A percentile compares a stretch with the other conserved stretches of the same genome.
Evolutionary conservation across 495 filamentous ascomycete species (phyloP).

Genomic region (Penicillium bovifimosum): DNA sequence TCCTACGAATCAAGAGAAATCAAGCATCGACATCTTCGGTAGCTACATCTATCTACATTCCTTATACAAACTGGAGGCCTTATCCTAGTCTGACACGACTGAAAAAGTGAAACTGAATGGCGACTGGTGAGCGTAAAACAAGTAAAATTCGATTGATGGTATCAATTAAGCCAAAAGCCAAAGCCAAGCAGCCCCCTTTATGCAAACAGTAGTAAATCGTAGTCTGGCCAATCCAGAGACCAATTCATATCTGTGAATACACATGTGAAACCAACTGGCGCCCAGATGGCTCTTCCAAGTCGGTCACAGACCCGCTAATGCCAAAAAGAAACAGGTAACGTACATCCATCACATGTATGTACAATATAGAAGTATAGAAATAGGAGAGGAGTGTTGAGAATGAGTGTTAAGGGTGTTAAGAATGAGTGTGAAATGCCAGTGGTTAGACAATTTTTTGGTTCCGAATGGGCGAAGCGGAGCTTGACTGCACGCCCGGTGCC

Average conservation of each 20-base stretch:
- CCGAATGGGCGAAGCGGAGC: slow-evolving; percentile 17
- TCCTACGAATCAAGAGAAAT: no score
- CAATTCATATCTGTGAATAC: slow-evolving; percentile 3
- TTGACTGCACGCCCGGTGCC: slow-evolving; percentile 22
- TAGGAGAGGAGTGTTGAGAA: slow-evolving; percentile 7
- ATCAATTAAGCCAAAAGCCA: slow-evolving; percentile 21
- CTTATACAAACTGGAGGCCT: no score
- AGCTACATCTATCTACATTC: no score
- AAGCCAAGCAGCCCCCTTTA: slow-evolving; percentile 15
- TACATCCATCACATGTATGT: slow-evolving; percentile 9
- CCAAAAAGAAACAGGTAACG: not conserved
- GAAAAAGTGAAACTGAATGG: no score
- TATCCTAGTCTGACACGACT: no score
- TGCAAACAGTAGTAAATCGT: slow-evolving; percentile 14
- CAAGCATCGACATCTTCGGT: no score
- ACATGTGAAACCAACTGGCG: not conserved
- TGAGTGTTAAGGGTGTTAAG: no score
- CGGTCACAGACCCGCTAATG: slow-evolving; percentile 11
- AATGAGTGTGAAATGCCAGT: slow-evolving; percentile 11
- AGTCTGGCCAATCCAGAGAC: slow-evolving; percentile 6
- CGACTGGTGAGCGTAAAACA: not conserved
- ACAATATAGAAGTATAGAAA: slow-evolving; percentile 16
- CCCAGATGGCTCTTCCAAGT: not conserved
- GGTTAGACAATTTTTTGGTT: slow-evolving; percentile 7
- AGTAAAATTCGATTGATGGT: slow-evolving; percentile 22